Evolutionary conservation across 2,329 filamentous ascomycete species (phyloP), one percentile per base, ranked within the genome.

Genomic region (Aspergillus ochraceus): DNA sequence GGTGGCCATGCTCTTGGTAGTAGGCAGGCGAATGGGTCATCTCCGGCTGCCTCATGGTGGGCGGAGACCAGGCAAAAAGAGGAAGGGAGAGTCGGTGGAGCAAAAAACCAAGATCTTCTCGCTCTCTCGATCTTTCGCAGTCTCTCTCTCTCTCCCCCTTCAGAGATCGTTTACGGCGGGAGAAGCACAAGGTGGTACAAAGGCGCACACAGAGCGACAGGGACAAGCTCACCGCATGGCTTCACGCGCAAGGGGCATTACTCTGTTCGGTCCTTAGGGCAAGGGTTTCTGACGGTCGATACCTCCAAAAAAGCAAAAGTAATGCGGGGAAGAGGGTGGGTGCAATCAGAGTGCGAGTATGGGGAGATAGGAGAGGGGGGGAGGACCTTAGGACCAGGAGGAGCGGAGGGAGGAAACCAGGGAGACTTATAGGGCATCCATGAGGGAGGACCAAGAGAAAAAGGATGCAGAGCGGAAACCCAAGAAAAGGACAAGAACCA

Each of bases 21-120:
- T 74, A 73, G 64, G 68, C 70, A 63, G 73, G 66, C 63, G 68
- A 71, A 70, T 74, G 70, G 65, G 72, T 70, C 73, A 75, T 75
- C 65, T 71, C 73, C 63, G 70, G 71, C 52, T 68, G 68, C 63
- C 59, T 64, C 73, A 75, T 74, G 60, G 60, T 63, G 61, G 66
- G 60, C 57, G 59, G 58, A 60, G 32, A 39, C 49, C 47, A 22
- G 36, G 57, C 32, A 22, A 52, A 54, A 30, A 39, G 45, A 46
- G 39, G 49, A n/a, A 42, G 56, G 57, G 53, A 57, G 61, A 62
- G 54, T 60, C 47, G 62, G 62, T 61, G 64, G 62, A 63, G 52
- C 60, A 24, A 66, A 64, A 60, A 60, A 64, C 26, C 8, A 66
- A 57, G 59, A 65, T 58, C 61, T 47, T 36, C 56, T 58, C 36